phyloP scores from a whole-genome alignment of 495 filamentous ascomycete genomes.

The Trichoderma reesei region DNA sequence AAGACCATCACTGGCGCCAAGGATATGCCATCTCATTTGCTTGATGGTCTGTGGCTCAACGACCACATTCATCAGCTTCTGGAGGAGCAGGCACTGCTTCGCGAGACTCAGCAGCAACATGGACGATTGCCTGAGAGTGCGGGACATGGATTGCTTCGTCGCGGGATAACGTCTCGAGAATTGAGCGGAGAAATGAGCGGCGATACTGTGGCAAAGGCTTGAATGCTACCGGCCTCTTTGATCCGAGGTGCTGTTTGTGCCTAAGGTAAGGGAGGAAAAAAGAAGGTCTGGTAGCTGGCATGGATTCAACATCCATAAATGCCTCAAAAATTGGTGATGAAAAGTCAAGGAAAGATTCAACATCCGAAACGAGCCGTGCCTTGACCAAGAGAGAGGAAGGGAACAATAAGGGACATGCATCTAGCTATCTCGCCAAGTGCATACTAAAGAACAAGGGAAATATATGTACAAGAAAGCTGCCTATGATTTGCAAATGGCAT shows the following conservation, averaged over 20 bases:
- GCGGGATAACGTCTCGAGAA: constrained; percentile 31
- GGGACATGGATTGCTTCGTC: background rate
- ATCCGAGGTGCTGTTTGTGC: background rate
- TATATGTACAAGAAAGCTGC: background rate
- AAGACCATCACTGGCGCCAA: constrained; percentile 45
- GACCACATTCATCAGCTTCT: constrained; percentile 44
- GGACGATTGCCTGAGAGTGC: background rate
- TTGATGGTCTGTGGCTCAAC: constrained; percentile 45
- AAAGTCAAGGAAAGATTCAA: background rate
- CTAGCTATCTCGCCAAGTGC: background rate
- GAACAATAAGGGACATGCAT: background rate
- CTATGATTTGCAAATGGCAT: background rate
- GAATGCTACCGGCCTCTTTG: background rate
- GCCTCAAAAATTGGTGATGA: background rate
- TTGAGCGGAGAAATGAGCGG: constrained; percentile 46
- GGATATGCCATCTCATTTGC: constrained; percentile 36
- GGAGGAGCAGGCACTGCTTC: constrained; percentile 21
- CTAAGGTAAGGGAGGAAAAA: background rate
- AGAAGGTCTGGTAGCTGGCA: background rate
- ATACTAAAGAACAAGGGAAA: background rate
- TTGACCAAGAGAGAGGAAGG: background rate
- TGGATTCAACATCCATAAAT: background rate
- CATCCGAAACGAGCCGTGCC: no score
- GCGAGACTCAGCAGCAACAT: background rate
- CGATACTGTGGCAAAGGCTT: constrained; percentile 27